Percentiles rank a stretch among this genome's conserved stretches.
Evolutionary conservation across 73 alveolate species (phyloP).

Genomic region (Paramecium tetraurelia): DNA sequence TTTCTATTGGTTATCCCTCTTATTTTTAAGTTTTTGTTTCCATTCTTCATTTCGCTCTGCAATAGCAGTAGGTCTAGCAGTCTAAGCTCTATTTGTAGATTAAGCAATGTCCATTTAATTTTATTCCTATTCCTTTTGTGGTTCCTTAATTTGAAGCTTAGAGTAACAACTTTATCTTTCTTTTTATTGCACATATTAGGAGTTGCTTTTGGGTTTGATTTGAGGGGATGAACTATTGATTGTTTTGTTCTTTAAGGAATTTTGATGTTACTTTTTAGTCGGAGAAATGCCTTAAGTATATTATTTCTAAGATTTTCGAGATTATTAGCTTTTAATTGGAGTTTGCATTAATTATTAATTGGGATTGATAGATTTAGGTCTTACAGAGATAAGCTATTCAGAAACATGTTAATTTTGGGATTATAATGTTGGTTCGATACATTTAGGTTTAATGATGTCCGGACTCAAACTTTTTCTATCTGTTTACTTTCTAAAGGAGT

Average conservation of each 20-base stretch:
- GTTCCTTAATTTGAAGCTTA: not conserved
- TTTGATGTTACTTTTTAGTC: not conserved
- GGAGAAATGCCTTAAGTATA: not conserved
- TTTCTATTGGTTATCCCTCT: not conserved
- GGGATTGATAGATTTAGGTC: not conserved
- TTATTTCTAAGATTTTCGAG: not conserved
- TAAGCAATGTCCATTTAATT: not conserved
- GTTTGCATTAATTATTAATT: not conserved
- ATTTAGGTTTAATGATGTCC: not conserved
- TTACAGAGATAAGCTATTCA: not conserved
- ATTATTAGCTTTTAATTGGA: not conserved
- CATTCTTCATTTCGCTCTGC: not conserved
- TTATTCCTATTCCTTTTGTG: not conserved
- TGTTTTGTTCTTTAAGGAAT: not conserved
- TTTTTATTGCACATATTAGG: not conserved
- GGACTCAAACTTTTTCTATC: not conserved
- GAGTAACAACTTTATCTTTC: not conserved
- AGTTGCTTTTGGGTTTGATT: not conserved
- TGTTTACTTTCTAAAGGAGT: not conserved
- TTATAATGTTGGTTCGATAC: not conserved
- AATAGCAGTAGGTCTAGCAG: not conserved
- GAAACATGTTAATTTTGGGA: not conserved
- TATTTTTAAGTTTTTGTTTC: not conserved
- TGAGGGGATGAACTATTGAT: not conserved
- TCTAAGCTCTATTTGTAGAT: not conserved